Evolutionary conservation across 345 rosid genomes (phyloP).

Genomic region (Aethionema arabicum): DNA sequence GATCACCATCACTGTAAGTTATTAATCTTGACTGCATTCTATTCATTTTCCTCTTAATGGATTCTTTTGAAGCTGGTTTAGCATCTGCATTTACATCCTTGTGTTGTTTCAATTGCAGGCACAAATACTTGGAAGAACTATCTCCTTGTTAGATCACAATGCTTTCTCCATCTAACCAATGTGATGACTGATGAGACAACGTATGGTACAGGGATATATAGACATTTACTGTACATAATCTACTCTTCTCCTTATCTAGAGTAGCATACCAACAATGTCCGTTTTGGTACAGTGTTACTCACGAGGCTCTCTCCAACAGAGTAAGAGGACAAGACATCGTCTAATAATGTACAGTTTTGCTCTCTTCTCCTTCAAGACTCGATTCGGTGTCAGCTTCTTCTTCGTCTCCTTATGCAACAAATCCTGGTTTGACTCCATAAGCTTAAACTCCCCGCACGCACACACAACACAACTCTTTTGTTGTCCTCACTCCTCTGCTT

Average conservation of each 20-base stretch:
- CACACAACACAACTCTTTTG: conserved; percentile 5
- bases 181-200: no score
- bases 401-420: conserved; percentile 32
- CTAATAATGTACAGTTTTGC: conserved; percentile 61
- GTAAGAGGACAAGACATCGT: conserved; percentile 61
- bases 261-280: conserved; percentile 2
- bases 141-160: no score
- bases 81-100: not conserved
- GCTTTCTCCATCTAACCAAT: no score
- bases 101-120: no score
- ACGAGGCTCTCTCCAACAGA: conserved; percentile 69
- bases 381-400: conserved; percentile 37
- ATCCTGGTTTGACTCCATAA: conserved; percentile 36
- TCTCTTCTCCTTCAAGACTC: conserved; percentile 55
- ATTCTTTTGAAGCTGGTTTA: not conserved
- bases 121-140: no score
- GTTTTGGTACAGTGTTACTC: conserved; percentile 29
- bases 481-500: not conserved
- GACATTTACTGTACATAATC: no score
- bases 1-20: no score
- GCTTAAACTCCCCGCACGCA: conserved; percentile 14
- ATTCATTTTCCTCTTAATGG: no score
- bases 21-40: no score
- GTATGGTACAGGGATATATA: not conserved
- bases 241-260: not conserved